Conservation (phyloP, 2,329 filamentous ascomycete genomes). For the Fragosphaeria purpurea region DNA sequence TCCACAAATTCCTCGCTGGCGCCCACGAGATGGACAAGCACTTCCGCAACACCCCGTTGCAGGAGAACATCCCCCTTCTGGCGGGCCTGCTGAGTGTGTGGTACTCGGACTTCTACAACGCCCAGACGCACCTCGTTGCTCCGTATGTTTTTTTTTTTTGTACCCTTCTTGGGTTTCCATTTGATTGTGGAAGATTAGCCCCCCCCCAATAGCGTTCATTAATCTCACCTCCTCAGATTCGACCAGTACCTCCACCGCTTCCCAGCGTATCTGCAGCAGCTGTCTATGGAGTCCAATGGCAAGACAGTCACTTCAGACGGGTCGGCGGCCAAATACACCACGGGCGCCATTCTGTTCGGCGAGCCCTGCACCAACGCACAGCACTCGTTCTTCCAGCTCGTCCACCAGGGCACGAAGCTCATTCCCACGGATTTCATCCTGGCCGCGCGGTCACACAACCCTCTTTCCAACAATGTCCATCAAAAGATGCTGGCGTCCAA, state of each 20-base stretch:
- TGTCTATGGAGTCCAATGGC: slow-evolving; percentile 99
- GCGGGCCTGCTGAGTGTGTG: slow-evolving; percentile 91
- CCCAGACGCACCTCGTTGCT: slow-evolving; percentile 93
- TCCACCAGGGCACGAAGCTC: slow-evolving; percentile 98
- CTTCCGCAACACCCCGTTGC: slow-evolving; percentile 82
- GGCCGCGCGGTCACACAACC: slow-evolving; percentile 94
- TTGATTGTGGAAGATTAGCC: no score
- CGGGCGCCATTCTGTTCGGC: slow-evolving; percentile 89
- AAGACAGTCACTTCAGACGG: slow-evolving; percentile 90
- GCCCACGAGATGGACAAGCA: slow-evolving; percentile 98
- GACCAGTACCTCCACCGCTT: slow-evolving; percentile 99
- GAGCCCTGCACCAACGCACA: slow-evolving; percentile 98
- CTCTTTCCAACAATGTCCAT: slow-evolving; percentile 82
- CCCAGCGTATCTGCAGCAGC: slow-evolving; percentile 96
- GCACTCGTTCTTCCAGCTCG: slow-evolving; percentile 99
- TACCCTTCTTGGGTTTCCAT: no score
- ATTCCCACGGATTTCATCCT: slow-evolving; percentile 98
- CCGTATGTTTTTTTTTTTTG: slow-evolving; percentile 49
- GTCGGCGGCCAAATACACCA: slow-evolving; percentile 92
- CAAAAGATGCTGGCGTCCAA: slow-evolving; percentile 93
- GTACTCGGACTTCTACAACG: slow-evolving; percentile 98
- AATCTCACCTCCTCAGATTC: slow-evolving; percentile 47
- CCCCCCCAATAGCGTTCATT: not conserved
- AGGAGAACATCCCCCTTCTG: slow-evolving; percentile 89
- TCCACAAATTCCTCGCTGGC: slow-evolving; percentile 88